These are phyloP conservation scores for Pseudozyma tsukubaensis DNA, from an alignment of 1,284 basidiomycete genomes.

Conservation along the genomic window DNA sequence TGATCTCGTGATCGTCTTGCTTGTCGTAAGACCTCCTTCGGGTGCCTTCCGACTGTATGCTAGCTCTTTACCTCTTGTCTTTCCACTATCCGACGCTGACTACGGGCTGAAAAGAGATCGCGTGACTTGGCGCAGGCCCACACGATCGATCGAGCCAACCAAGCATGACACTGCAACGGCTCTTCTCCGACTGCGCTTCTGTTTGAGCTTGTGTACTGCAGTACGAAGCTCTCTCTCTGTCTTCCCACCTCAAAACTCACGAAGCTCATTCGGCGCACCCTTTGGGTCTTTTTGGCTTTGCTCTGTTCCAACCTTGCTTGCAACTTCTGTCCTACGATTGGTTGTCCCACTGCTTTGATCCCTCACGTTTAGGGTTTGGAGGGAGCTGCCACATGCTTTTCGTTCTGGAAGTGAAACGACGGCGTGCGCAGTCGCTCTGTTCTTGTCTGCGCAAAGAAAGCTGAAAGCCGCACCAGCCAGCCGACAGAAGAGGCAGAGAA, in stretches of 20 bases:
- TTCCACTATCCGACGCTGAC: background rate
- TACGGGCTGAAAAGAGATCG: background rate
- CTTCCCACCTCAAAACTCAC: background rate
- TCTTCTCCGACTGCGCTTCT: constrained; percentile 1
- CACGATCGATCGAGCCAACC: background rate
- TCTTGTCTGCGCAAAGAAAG: constrained; percentile 1
- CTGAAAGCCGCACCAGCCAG: background rate
- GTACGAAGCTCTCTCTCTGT: background rate
- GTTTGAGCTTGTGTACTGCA: background rate
- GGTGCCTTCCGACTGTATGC: background rate
- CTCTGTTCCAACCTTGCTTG: constrained; percentile 7
- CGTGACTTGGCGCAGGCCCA: constrained; percentile 15
- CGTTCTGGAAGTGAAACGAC: constrained; percentile 18
- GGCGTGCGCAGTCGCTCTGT: background rate
- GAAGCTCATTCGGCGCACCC: constrained; percentile 9
- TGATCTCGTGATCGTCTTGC: no score
- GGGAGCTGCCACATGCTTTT: constrained; percentile 12
- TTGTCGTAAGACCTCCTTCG: no score
- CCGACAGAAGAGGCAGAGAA: constrained; percentile 7
- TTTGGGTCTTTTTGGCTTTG: constrained; percentile 3
- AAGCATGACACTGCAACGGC: constrained; percentile 1
- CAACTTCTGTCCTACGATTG: constrained; percentile 1
- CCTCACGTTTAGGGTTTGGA: constrained; percentile 10
- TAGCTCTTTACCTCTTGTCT: background rate
- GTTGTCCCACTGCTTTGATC: background rate